These are phyloP conservation scores for Chrysoporthe deuterocubensis DNA, from an alignment of 2,329 filamentous ascomycete genomes.

Conservation along the genomic window DNA sequence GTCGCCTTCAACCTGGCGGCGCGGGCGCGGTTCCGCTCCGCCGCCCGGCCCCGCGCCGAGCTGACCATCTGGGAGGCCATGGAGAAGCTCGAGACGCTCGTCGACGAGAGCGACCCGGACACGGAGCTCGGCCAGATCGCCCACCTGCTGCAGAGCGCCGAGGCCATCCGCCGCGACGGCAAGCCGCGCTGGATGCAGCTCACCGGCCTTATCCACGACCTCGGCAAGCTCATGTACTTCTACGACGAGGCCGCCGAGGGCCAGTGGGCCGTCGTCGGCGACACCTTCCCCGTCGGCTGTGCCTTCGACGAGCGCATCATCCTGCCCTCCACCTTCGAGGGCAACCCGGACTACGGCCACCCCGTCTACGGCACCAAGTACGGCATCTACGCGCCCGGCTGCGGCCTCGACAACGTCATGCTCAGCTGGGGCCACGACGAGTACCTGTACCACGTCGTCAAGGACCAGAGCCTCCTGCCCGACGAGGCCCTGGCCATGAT, in stretches of 20 bases:
- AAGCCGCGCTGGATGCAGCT: conserved; percentile 84
- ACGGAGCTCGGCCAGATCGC: conserved; percentile 87
- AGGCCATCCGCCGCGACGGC: conserved; percentile 85
- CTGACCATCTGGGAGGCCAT: conserved; percentile 93
- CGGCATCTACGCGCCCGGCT: conserved; percentile 80
- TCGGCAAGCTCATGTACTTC: conserved; percentile 81
- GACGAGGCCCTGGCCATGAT: conserved; percentile 89
- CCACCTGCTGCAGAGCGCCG: conserved; percentile 85
- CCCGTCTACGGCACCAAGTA: conserved; percentile 74
- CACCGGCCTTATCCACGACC: conserved; percentile 76
- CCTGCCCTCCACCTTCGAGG: conserved; percentile 76
- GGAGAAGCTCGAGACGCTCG: conserved; percentile 87
- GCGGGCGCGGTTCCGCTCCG: conserved; percentile 70
- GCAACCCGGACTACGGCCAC: conserved; percentile 75
- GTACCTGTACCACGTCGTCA: conserved; percentile 85
- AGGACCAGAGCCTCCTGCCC: conserved; percentile 79
- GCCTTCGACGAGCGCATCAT: conserved; percentile 77
- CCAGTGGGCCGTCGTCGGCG: conserved; percentile 92
- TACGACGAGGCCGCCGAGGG: conserved; percentile 71
- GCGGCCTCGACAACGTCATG: conserved; percentile 86
- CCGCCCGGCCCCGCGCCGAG: conserved; percentile 64
- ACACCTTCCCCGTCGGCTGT: conserved; percentile 81
- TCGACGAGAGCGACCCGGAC: conserved; percentile 91
- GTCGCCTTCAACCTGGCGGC: conserved; percentile 84
- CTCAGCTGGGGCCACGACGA: conserved; percentile 90